Percentiles rank a stretch among this genome's conserved stretches.
Evolutionary conservation across 1,284 basidiomycete species (phyloP).

Genomic region (Neolentinus lepideus): DNA sequence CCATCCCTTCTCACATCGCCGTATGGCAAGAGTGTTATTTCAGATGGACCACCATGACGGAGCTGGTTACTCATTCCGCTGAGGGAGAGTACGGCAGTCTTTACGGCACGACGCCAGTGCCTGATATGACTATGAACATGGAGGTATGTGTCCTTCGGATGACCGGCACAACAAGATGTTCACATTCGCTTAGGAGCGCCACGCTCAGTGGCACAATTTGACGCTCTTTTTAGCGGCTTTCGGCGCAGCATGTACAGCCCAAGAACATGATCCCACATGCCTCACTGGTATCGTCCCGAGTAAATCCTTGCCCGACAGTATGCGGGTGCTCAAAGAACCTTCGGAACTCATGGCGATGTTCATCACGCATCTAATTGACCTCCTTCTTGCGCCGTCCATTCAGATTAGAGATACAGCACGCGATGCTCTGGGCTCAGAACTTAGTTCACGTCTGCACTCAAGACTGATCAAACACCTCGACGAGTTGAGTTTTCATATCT

Average conservation of each 20-base stretch:
- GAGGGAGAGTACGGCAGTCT: slow-evolving; percentile 15
- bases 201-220: slow-evolving; percentile 84
- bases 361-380: slow-evolving; percentile 63
- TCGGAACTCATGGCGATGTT: slow-evolving; percentile 53
- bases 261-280: slow-evolving; percentile 37
- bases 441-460: slow-evolving; percentile 63
- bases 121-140: slow-evolving; percentile 25
- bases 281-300: slow-evolving; percentile 52
- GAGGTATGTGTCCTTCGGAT: slow-evolving; percentile 25
- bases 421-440: slow-evolving; percentile 75
- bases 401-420: slow-evolving; percentile 69
- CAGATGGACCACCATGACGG: slow-evolving; percentile 28
- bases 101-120: slow-evolving; percentile 14
- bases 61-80: slow-evolving; percentile 22
- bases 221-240: slow-evolving; percentile 76
- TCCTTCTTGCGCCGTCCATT: slow-evolving; percentile 56
- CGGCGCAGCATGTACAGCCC: slow-evolving; percentile 59
- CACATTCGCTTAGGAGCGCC: slow-evolving; percentile 48
- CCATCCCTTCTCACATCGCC: slow-evolving; percentile 60
- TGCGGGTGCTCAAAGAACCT: slow-evolving; percentile 58
- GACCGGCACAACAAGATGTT: slow-evolving; percentile 7
- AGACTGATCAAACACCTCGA: slow-evolving; percentile 58
- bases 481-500: slow-evolving; percentile 41
- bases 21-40: slow-evolving; percentile 81
- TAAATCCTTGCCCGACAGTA: slow-evolving; percentile 60